phyloP scores from a whole-genome alignment of 1,284 basidiomycete species.

The Kwoniella shivajii region DNA sequence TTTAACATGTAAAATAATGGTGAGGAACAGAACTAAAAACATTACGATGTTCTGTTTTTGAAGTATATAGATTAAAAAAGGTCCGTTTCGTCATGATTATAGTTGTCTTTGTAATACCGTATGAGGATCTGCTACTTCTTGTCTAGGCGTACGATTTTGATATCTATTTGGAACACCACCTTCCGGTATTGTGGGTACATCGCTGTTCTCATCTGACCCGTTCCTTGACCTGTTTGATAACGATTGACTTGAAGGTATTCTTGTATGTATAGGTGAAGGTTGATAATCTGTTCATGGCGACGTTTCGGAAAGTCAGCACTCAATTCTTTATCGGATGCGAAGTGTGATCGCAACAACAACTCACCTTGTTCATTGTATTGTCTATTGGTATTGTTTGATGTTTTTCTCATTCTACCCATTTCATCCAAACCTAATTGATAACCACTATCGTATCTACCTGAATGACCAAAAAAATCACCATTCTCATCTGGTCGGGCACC shows the following conservation, averaged over 20 bases:
- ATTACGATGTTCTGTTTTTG: no score
- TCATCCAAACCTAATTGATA: slow-evolving; percentile 18
- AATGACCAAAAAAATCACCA: slow-evolving; percentile 28
- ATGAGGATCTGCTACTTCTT: slow-evolving; percentile 5
- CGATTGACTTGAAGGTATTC: slow-evolving; percentile 3
- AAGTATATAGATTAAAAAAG: no score
- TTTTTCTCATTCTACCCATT: slow-evolving; percentile 17
- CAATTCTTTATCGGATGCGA: not conserved
- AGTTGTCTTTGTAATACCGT: not conserved
- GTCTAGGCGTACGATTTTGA: not conserved
- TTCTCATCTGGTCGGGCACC: slow-evolving; percentile 27
- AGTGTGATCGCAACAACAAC: not conserved
- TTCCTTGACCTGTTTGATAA: slow-evolving; percentile 10
- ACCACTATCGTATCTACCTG: slow-evolving; percentile 6
- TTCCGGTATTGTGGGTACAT: not conserved
- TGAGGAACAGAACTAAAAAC: no score
- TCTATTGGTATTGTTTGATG: slow-evolving; percentile 7
- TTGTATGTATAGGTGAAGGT: slow-evolving; percentile 8
- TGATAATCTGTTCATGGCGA: slow-evolving; percentile 11
- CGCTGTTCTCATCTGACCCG: slow-evolving; percentile 1
- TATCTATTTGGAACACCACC: not conserved
- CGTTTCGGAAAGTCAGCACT: not conserved
- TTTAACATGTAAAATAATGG: no score
- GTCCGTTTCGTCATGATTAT: no score
- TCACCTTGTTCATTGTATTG: slow-evolving; percentile 15